Percentiles rank a stretch among this genome's conserved stretches.
These are phyloP conservation scores for Cytospora leucostoma DNA, from an alignment of 2,329 filamentous ascomycete species.

Conservation along the genomic window DNA sequence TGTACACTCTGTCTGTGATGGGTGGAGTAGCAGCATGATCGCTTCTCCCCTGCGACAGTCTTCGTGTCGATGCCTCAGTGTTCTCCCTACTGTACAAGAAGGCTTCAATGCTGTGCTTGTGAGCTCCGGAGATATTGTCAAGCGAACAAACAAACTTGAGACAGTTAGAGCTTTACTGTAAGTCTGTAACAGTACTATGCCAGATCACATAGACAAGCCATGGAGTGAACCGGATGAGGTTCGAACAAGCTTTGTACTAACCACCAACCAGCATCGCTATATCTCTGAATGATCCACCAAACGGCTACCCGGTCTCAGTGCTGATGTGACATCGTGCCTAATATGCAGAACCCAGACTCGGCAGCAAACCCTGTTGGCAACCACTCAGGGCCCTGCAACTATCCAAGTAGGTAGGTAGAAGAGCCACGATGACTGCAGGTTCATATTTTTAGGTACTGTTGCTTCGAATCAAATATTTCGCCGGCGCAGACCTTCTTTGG, in stretches of 20 bases:
- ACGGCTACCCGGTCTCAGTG: background rate
- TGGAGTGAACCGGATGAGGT: background rate
- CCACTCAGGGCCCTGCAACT: too few species aligned
- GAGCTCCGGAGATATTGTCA: background rate
- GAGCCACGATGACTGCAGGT: background rate
- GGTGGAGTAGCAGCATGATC: slow-evolving; percentile 29
- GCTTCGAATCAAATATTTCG: background rate
- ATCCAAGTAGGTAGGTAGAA: background rate
- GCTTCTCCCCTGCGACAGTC: slow-evolving; percentile 31
- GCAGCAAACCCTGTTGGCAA: background rate
- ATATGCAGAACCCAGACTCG: background rate
- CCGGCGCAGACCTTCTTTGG: background rate
- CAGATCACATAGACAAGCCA: background rate
- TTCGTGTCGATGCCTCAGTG: slow-evolving; percentile 7
- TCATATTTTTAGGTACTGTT: background rate
- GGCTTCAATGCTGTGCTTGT: background rate
- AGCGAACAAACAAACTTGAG: background rate
- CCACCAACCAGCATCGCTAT: background rate
- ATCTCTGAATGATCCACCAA: background rate
- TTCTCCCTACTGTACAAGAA: background rate
- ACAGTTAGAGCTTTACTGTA: background rate
- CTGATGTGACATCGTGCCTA: background rate
- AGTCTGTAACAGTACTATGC: background rate
- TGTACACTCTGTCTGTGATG: slow-evolving; percentile 32
- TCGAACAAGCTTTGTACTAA: background rate